Conservation (phyloP, 352 stramenopile genomes). For the Pythium volutum region DNA sequence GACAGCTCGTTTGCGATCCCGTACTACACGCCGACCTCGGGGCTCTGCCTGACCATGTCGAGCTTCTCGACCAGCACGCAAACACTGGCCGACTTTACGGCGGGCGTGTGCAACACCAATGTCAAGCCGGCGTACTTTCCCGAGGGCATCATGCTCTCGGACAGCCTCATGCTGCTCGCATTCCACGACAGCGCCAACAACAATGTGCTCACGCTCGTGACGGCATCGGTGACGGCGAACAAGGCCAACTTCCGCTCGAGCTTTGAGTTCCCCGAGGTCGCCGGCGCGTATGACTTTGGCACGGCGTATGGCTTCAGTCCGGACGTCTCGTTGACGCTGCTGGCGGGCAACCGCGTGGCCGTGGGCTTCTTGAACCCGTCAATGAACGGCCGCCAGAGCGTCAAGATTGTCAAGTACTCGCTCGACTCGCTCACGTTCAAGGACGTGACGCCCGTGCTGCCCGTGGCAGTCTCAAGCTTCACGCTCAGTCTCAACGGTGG, state of each 20-base stretch:
- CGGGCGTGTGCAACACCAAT: slow-evolving; percentile 37
- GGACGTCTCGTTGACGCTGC: slow-evolving; percentile 39
- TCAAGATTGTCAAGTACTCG: slow-evolving; percentile 50
- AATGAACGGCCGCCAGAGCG: slow-evolving; percentile 36
- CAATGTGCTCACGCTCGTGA: slow-evolving; percentile 51
- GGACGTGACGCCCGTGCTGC: slow-evolving; percentile 50
- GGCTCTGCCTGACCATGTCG: slow-evolving; percentile 45
- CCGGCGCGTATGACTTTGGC: slow-evolving; percentile 43
- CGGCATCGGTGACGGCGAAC: slow-evolving; percentile 22
- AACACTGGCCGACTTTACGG: slow-evolving; percentile 31
- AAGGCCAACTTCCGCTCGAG: slow-evolving; percentile 37
- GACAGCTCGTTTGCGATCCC: slow-evolving; percentile 41
- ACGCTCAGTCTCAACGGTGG: slow-evolving; percentile 23
- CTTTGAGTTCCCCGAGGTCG: slow-evolving; percentile 45
- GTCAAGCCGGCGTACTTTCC: slow-evolving; percentile 37
- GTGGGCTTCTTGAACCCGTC: slow-evolving; percentile 66
- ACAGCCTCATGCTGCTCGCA: slow-evolving; percentile 38
- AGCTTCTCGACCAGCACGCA: slow-evolving; percentile 21
- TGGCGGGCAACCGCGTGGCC: slow-evolving; percentile 46
- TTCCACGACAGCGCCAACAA: slow-evolving; percentile 59
- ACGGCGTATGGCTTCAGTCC: slow-evolving; percentile 34
- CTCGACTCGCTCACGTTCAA: slow-evolving; percentile 36
- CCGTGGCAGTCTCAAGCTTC: slow-evolving; percentile 32
- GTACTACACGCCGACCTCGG: slow-evolving; percentile 41
- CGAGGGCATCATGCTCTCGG: slow-evolving; percentile 43